Evolutionary conservation across 164 flowering plant species (phyloP).

Genomic region (Sextonia rubra): DNA sequence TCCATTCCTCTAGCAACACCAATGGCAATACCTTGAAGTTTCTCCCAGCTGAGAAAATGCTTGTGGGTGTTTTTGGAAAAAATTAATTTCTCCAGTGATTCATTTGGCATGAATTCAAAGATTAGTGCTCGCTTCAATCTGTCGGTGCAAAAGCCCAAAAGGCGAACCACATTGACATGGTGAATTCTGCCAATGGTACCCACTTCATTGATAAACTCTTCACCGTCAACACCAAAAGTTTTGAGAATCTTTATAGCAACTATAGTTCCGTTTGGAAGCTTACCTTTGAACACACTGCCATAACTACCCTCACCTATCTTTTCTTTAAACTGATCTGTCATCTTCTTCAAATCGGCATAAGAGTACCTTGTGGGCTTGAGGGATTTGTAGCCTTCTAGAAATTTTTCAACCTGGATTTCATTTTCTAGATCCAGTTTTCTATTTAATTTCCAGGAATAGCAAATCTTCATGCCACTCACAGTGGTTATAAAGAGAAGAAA

Average conservation of each 20-base stretch:
- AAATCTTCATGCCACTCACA: background rate
- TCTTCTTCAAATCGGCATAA: constrained; percentile 1
- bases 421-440: background rate
- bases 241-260: constrained; percentile 1
- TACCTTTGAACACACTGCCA: constrained; percentile 8
- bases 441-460: background rate
- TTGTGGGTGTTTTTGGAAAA: background rate
- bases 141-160: constrained; percentile 7
- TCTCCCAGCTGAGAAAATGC: background rate
- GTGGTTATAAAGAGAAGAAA: background rate
- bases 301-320: constrained; percentile 7
- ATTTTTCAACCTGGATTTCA: background rate
- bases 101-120: constrained; percentile 12
- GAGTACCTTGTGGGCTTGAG: background rate
- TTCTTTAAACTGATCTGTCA: background rate
- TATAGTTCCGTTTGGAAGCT: background rate
- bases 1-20: constrained; percentile 2
- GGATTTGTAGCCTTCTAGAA: background rate
- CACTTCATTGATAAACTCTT: constrained; percentile 9
- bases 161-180: constrained; percentile 9
- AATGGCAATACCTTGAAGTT: constrained; percentile 3
- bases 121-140: constrained; percentile 5
- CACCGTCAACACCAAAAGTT: background rate
- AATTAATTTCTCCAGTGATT: constrained; percentile 5
- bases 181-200: constrained; percentile 10